Conservation (phyloP, 345 rosid species). For the Populus nigra region DNA sequence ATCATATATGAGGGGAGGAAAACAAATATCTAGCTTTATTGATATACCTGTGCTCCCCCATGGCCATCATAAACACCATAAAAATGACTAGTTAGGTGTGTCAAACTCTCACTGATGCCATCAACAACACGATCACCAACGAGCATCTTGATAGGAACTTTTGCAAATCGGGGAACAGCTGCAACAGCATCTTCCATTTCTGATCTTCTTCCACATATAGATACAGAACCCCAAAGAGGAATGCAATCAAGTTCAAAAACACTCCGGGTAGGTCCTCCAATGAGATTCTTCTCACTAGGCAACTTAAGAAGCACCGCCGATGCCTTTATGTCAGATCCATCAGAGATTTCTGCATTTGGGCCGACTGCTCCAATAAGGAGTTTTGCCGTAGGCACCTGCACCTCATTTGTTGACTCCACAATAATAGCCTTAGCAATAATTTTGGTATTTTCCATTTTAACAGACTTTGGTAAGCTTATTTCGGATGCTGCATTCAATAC, state of each 20-base stretch:
- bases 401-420: slow-evolving; percentile 52
- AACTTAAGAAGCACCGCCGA: slow-evolving; percentile 62
- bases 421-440: slow-evolving; percentile 64
- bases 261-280: slow-evolving; percentile 15
- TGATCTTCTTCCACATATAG: slow-evolving; percentile 26
- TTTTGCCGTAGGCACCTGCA: slow-evolving; percentile 60
- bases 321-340: slow-evolving; percentile 41
- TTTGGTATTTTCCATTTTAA: slow-evolving; percentile 44
- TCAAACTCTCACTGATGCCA: slow-evolving; percentile 19
- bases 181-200: slow-evolving; percentile 33
- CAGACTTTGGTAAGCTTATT: slow-evolving; percentile 46
- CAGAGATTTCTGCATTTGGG: slow-evolving; percentile 42
- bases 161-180: slow-evolving; percentile 23
- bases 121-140: slow-evolving; percentile 16
- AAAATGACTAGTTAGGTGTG: slow-evolving; percentile 26
- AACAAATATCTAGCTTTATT: slow-evolving; percentile 1
- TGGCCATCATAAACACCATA: slow-evolving; percentile 36
- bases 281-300: slow-evolving; percentile 48
- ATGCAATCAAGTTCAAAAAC: slow-evolving; percentile 23
- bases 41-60: slow-evolving; percentile 30
- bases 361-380: slow-evolving; percentile 49
- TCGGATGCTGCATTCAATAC: slow-evolving; percentile 51
- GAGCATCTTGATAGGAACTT: slow-evolving; percentile 28
- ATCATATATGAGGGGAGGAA: neutral
- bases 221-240: slow-evolving; percentile 31